These are phyloP conservation scores for Raddia distichophylla DNA, from an alignment of 176 grass and related monocot genomes.

Conservation along the genomic window DNA sequence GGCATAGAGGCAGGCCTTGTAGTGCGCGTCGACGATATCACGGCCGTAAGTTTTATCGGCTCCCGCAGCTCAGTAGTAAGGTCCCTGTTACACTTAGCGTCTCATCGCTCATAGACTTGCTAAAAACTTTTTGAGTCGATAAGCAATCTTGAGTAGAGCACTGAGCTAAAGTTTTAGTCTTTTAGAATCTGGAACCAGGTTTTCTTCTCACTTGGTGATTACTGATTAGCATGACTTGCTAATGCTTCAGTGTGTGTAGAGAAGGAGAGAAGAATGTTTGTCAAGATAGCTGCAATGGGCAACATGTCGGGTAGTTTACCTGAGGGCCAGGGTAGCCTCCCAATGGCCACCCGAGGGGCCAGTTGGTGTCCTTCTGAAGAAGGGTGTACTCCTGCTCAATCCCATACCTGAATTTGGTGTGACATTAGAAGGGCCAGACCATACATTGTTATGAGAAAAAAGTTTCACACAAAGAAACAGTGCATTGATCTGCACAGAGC, in stretches of 20 bases:
- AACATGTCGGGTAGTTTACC: constrained; percentile 39
- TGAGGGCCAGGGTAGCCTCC: constrained; percentile 92
- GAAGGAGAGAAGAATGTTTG: background rate
- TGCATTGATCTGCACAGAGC: background rate
- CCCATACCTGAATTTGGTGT: constrained; percentile 64
- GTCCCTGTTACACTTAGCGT: constrained; percentile 52
- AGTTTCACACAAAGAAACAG: background rate
- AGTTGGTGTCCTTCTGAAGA: constrained; percentile 85
- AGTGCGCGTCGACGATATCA: constrained; percentile 76
- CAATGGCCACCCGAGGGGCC: constrained; percentile 92
- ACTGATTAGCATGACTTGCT: background rate
- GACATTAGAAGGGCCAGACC: background rate
- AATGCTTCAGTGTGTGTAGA: background rate
- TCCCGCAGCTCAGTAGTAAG: constrained; percentile 72
- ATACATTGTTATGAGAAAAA: background rate
- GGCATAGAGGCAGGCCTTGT: constrained; percentile 86
- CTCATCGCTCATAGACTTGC: background rate
- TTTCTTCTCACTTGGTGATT: background rate
- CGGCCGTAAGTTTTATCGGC: constrained; percentile 78
- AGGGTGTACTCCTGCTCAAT: constrained; percentile 99
- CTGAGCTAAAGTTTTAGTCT: background rate
- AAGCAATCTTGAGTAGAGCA: background rate
- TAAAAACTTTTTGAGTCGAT: background rate
- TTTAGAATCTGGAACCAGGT: background rate
- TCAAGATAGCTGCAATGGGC: background rate